phyloP scores from a whole-genome alignment of 352 stramenopile species.

The Phytophthora fragariae region DNA sequence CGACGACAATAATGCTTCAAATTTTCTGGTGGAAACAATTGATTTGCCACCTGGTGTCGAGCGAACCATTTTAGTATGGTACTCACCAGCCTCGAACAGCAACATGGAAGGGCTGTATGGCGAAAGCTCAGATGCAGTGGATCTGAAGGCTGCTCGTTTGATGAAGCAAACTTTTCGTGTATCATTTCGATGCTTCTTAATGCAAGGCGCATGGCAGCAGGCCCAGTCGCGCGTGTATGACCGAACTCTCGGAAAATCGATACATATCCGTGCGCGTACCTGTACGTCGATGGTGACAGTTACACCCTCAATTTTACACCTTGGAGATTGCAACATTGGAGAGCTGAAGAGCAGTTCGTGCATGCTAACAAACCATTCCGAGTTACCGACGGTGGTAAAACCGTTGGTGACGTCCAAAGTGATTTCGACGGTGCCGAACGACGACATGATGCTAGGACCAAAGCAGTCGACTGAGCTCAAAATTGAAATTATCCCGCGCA shows the following conservation, averaged over 20 bases:
- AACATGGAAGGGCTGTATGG: slow-evolving; percentile 50
- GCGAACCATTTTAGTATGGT: slow-evolving; percentile 91
- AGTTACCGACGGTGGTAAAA: slow-evolving; percentile 88
- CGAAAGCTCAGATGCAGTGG: slow-evolving; percentile 63
- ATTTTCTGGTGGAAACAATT: slow-evolving; percentile 90
- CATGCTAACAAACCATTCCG: slow-evolving; percentile 91
- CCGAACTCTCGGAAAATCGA: slow-evolving; percentile 84
- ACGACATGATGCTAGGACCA: slow-evolving; percentile 86
- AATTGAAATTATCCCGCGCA: slow-evolving; percentile 91
- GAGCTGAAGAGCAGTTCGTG: slow-evolving; percentile 88
- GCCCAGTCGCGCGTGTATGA: slow-evolving; percentile 87
- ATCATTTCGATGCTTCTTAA: slow-evolving; percentile 88
- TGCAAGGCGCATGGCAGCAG: slow-evolving; percentile 89
- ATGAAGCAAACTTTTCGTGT: slow-evolving; percentile 91
- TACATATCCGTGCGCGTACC: slow-evolving; percentile 85
- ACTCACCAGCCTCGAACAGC: slow-evolving; percentile 60
- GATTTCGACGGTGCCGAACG: slow-evolving; percentile 89
- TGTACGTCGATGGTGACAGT: slow-evolving; percentile 90
- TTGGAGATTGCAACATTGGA: slow-evolving; percentile 91
- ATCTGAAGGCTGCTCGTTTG: slow-evolving; percentile 82
- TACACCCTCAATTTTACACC: slow-evolving; percentile 83
- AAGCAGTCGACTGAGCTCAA: slow-evolving; percentile 91
- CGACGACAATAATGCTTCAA: slow-evolving; percentile 77
- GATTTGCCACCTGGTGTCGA: slow-evolving; percentile 87
- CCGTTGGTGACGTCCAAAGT: slow-evolving; percentile 90